Evolutionary conservation across 78 protist species (phyloP).

Genomic region (Acrasis kona): DNA sequence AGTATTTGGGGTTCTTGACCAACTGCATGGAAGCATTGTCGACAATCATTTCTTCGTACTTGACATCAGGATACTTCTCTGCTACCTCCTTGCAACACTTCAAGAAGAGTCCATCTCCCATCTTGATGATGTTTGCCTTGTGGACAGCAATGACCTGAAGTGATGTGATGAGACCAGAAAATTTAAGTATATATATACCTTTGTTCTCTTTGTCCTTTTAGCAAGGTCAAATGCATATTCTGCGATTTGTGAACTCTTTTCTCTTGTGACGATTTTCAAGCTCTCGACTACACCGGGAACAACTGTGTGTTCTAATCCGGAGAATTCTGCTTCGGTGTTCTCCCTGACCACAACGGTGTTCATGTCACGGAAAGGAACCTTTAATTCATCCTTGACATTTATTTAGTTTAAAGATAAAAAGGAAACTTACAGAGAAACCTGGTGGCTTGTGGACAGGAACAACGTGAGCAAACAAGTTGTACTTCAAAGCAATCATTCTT

Average conservation of each 20-base stretch:
- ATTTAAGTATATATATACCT: too few species aligned
- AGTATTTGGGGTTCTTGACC: slow-evolving; percentile 42
- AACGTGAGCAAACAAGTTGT: slow-evolving; percentile 4
- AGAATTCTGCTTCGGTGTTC: slow-evolving; percentile 79
- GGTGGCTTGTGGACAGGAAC: slow-evolving; percentile 64
- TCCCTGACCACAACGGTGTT: slow-evolving; percentile 67
- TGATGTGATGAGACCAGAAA: too few species aligned
- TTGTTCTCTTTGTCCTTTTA: slow-evolving; percentile 26
- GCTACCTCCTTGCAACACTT: slow-evolving; percentile 54
- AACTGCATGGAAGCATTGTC: slow-evolving; percentile 68
- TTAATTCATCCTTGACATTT: slow-evolving; percentile 58
- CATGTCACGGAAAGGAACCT: slow-evolving; percentile 54
- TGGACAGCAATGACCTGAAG: too few species aligned
- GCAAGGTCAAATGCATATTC: slow-evolving; percentile 65
- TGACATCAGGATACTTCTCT: slow-evolving; percentile 55
- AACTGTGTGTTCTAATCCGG: slow-evolving; percentile 51
- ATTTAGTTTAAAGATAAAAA: slow-evolving; percentile 58
- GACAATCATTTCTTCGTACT: slow-evolving; percentile 54
- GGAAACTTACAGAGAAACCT: slow-evolving; percentile 57
- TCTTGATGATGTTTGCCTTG: slow-evolving; percentile 67
- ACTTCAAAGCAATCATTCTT: slow-evolving; percentile 45
- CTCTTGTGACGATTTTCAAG: slow-evolving; percentile 52
- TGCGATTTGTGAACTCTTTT: slow-evolving; percentile 57
- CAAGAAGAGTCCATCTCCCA: slow-evolving; percentile 65
- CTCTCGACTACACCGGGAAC: slow-evolving; percentile 30